phyloP scores from a whole-genome alignment of 2,329 filamentous ascomycete genomes.

The Ophiostoma sp. region DNA sequence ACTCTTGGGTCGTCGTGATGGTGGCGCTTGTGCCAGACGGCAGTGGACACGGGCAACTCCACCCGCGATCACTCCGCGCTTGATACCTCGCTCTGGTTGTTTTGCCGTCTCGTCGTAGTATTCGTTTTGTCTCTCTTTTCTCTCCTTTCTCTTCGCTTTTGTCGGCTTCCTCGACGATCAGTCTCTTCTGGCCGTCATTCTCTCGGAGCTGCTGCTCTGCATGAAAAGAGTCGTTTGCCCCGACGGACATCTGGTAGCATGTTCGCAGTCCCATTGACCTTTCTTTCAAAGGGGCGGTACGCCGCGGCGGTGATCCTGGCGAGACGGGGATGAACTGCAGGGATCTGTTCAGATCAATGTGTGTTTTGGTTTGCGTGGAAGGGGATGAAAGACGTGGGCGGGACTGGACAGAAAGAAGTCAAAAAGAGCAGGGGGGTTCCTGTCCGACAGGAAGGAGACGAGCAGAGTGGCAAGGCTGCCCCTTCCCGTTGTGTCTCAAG shows the following conservation, averaged over 20 bases:
- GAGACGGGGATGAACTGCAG: conserved; percentile 22
- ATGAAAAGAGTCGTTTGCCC: background rate
- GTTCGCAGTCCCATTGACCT: background rate
- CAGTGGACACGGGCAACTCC: conserved; percentile 7
- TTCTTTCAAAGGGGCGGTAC: conserved; percentile 6
- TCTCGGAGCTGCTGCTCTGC: conserved; percentile 10
- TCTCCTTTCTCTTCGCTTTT: background rate
- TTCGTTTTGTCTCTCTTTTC: background rate
- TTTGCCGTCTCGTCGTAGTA: background rate
- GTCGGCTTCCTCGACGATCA: background rate
- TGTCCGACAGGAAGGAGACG: background rate
- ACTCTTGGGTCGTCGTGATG: background rate
- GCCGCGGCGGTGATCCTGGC: conserved; percentile 18
- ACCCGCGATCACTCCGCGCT: background rate
- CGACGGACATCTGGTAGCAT: background rate
- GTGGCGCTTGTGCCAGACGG: background rate
- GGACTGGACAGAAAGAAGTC: background rate
- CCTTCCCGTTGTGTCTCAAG: conserved; percentile 15
- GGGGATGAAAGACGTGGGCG: background rate
- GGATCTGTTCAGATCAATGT: conserved; percentile 23
- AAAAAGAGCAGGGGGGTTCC: background rate
- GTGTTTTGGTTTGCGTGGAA: conserved; percentile 15
- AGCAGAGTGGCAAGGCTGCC: conserved; percentile 8
- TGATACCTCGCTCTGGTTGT: background rate
- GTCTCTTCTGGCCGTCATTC: background rate